Evolutionary conservation across 371 early-diverging fungal genomes (phyloP), one percentile per base, ranked within the genome.

Genomic region (Synchytrium microbalum): DNA sequence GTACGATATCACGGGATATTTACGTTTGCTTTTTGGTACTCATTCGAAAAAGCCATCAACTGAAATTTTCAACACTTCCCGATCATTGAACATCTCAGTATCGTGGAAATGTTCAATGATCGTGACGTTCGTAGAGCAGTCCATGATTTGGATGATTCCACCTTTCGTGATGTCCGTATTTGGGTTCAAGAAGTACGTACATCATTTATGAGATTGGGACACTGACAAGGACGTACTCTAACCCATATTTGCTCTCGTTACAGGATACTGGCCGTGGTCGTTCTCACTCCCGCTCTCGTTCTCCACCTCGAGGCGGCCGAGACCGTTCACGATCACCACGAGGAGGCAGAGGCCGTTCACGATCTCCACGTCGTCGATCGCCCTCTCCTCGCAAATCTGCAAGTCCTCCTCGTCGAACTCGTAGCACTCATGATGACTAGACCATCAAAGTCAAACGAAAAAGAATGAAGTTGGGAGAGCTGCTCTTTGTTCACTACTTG

Each of bases 61-160:
- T n/a, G 32, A 30, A 54, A 67, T 13, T 73, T n/a, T n/a, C n/a
- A n/a, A n/a, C n/a, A n/a, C n/a, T n/a, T n/a, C n/a, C n/a, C n/a
- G n/a, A n/a, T n/a, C n/a, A n/a, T n/a, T n/a, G n/a, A n/a, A n/a
- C n/a, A n/a, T n/a, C n/a, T n/a, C n/a, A 90, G 92, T 72, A 80
- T 92, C 63, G 95, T 96, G 54, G 96, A 96, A 75, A 95, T 93
- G 69, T 76, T 81, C 33, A 80, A 81, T 69, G 78, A 83, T 62
- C 86, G 81, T 46, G 94, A 91, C 68, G 88, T 93, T 83, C 83
- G 89, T 55, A 82, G 86, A 69, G 96, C 96, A 31, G 73, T 95
- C 51, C 82, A 83, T 69, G 87, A 86, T 77, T 83, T 92, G 71
- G 85, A 95, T 63, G 91, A 89, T 69, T 84, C 85, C 68, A 94